A percentile compares a stretch with the other conserved stretches of the same genome.
Conservation (phyloP, 2,329 filamentous ascomycete species). For the Fusarium sp. region DNA sequence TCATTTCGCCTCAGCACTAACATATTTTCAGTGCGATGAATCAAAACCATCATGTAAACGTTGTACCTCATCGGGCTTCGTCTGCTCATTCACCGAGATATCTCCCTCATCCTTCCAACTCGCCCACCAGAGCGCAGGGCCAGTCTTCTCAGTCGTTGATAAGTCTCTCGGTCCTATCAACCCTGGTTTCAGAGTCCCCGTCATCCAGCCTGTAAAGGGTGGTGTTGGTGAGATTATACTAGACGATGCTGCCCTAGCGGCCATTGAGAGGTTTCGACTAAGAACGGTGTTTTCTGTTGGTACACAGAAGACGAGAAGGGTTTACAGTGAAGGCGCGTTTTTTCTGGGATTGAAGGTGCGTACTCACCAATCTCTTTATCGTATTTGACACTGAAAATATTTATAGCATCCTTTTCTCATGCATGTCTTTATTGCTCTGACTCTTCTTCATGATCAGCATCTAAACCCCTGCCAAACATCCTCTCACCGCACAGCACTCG, state of each 20-base stretch:
- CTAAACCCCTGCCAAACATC: constrained; percentile 39
- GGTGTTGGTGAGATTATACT: constrained; percentile 43
- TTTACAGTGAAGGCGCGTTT: constrained; percentile 50
- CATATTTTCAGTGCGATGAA: constrained; percentile 61
- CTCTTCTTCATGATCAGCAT: constrained; percentile 62
- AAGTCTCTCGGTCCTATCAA: constrained; percentile 13
- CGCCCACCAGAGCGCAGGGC: constrained; percentile 20
- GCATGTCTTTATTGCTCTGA: constrained; percentile 62
- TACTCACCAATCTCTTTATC: not conserved
- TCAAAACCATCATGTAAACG: constrained; percentile 57
- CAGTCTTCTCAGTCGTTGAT: constrained; percentile 13
- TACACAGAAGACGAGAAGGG: constrained; percentile 38
- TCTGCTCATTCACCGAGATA: constrained; percentile 55
- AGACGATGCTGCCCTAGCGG: constrained; percentile 44
- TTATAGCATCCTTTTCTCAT: constrained; percentile 60
- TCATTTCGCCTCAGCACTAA: not conserved
- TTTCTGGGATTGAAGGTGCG: constrained; percentile 52
- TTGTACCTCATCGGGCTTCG: constrained; percentile 57
- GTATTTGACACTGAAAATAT: not conserved
- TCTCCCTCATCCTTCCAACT: constrained; percentile 36
- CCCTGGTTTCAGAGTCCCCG: constrained; percentile 36
- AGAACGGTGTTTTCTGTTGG: constrained; percentile 55
- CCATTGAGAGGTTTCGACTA: constrained; percentile 54
- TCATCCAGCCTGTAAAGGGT: constrained; percentile 33
- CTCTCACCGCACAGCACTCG: constrained; percentile 46